Percentiles rank a stretch among this genome's conserved stretches.
These are phyloP conservation scores for Zychaea mexicana DNA, from an alignment of 371 early-diverging fungal species.

Conservation along the genomic window DNA sequence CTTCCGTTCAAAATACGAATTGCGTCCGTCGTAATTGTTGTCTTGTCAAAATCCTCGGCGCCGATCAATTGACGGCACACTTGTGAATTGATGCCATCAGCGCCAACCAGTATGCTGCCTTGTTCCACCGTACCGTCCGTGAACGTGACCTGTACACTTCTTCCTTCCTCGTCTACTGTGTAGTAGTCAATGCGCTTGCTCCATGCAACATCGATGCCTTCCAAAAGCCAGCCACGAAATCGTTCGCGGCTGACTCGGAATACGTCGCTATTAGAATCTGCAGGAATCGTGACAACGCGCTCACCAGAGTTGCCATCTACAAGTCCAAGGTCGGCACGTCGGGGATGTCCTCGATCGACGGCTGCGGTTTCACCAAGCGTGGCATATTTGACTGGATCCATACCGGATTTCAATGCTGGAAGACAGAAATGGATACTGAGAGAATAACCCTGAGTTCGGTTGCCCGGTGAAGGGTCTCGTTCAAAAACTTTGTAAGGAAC, in stretches of 20 bases:
- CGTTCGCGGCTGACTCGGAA: constrained; percentile 27
- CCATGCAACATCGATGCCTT: constrained; percentile 25
- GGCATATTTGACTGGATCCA: constrained; percentile 12
- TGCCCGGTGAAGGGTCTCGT: constrained; percentile 19
- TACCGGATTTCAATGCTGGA: background rate
- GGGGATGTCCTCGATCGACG: constrained; percentile 19
- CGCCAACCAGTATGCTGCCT: constrained; percentile 27
- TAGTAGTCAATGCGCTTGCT: constrained; percentile 19
- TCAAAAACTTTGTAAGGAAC: constrained; percentile 34
- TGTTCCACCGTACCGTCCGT: constrained; percentile 25
- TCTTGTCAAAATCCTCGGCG: constrained; percentile 8
- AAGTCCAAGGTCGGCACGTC: constrained; percentile 1
- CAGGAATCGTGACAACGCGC: background rate
- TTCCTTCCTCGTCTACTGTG: constrained; percentile 7
- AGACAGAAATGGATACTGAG: constrained; percentile 25
- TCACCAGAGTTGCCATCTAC: constrained; percentile 11
- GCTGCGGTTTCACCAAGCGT: constrained; percentile 3
- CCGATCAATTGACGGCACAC: constrained; percentile 23
- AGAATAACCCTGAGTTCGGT: constrained; percentile 29
- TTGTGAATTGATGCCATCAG: constrained; percentile 25
- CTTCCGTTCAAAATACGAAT: background rate
- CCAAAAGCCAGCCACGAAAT: constrained; percentile 24
- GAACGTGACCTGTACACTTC: constrained; percentile 28
- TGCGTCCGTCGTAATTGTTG: constrained; percentile 10
- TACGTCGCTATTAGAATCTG: background rate